phyloP scores from a whole-genome alignment of 495 filamentous ascomycete genomes.

The Amniculicola lignicola region DNA sequence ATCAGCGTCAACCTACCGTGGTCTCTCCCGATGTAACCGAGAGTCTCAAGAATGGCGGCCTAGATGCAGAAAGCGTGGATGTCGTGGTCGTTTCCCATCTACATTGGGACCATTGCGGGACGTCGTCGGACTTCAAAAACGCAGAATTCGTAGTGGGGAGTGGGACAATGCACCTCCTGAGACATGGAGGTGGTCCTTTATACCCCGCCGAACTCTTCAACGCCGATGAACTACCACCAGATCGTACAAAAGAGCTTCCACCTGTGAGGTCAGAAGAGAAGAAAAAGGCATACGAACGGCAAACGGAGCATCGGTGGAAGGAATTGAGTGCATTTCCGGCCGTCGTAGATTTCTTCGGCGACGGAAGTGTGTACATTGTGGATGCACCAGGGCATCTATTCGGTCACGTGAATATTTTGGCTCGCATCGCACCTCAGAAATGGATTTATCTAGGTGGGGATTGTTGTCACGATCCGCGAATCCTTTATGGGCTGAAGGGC shows the following conservation, averaged over 20 bases:
- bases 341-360: constrained; percentile 36
- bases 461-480: constrained; percentile 40
- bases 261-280: constrained; percentile 41
- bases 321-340: constrained; percentile 38
- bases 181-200: constrained; percentile 33
- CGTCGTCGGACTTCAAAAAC: constrained; percentile 45
- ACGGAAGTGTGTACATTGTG: constrained; percentile 39
- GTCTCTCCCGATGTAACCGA: constrained; percentile 42
- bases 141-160: constrained; percentile 49
- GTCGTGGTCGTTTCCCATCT: constrained; percentile 50
- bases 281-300: not conserved
- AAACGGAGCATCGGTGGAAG: constrained; percentile 31
- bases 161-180: constrained; percentile 45
- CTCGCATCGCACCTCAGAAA: constrained; percentile 31
- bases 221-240: constrained; percentile 36
- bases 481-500: constrained; percentile 39
- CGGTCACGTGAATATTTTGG: constrained; percentile 41
- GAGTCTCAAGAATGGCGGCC: constrained; percentile 38
- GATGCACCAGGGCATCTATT: constrained; percentile 41
- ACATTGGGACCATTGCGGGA: constrained; percentile 55
- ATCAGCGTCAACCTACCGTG: constrained; percentile 42
- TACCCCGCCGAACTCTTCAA: constrained; percentile 40
- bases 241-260: constrained; percentile 37
- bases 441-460: constrained; percentile 43
- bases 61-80: constrained; percentile 42